phyloP scores from a whole-genome alignment of 768 basidiomycete species.

The Pisolithus orientalis region DNA sequence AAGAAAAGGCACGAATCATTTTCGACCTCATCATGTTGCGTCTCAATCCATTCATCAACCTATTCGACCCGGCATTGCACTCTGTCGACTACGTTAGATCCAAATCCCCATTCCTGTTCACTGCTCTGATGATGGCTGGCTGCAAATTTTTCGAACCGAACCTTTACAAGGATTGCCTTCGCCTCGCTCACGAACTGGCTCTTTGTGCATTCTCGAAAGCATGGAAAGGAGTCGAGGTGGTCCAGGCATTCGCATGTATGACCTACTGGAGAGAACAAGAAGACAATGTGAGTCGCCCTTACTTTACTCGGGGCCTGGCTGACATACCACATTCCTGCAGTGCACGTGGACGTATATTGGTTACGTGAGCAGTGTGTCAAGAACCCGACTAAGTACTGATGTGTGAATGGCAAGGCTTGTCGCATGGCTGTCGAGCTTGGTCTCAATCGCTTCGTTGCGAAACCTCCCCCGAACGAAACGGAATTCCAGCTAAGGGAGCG shows the following conservation, averaged over 20 bases:
- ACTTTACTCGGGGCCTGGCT: conserved; percentile 6
- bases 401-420: conserved; percentile 48
- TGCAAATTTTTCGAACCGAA: conserved; percentile 78
- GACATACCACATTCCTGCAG: conserved; percentile 29
- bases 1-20: conserved; percentile 61
- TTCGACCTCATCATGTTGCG: conserved; percentile 79
- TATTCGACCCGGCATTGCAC: conserved; percentile 86
- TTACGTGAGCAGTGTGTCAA: conserved; percentile 45
- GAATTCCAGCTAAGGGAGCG: conserved; percentile 66
- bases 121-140: conserved; percentile 76
- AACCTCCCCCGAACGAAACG: conserved; percentile 53
- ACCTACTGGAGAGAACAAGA: conserved; percentile 89
- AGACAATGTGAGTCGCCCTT: conserved; percentile 53
- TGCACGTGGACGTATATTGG: conserved; percentile 87
- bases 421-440: conserved; percentile 85
- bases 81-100: conserved; percentile 73
- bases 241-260: conserved; percentile 83
- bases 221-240: conserved; percentile 81
- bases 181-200: conserved; percentile 69
- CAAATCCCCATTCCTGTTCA: conserved; percentile 79
- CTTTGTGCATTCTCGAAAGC: conserved; percentile 70
- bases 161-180: conserved; percentile 60
- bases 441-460: conserved; percentile 61
- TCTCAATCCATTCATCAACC: conserved; percentile 83
- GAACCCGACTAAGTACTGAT: conserved; percentile 2